Conservation (phyloP, 1,284 basidiomycete species). For the Melampsora americana region DNA sequence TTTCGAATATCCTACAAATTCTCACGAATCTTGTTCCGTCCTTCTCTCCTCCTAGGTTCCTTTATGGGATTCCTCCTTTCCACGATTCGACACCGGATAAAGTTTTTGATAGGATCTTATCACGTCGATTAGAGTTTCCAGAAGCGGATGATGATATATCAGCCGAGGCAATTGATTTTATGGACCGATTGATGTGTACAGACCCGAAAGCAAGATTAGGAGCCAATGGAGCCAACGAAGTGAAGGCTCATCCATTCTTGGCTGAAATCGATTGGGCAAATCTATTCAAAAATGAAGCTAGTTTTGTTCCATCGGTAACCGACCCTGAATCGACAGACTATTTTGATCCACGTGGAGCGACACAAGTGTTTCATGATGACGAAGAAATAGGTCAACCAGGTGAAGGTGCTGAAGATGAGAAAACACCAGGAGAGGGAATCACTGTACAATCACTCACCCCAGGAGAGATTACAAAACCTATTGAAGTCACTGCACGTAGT, state of each 20-base stretch:
- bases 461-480: not conserved
- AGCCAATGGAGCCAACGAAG: conserved; percentile 81
- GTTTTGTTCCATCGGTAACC: conserved; percentile 89
- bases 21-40: not conserved
- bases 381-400: conserved; percentile 58
- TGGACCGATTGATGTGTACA: conserved; percentile 78
- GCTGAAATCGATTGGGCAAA: conserved; percentile 87
- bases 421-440: conserved; percentile 58
- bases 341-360: conserved; percentile 91
- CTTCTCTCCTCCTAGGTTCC: conserved; percentile 59
- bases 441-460: too few species aligned
- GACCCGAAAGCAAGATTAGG: conserved; percentile 80
- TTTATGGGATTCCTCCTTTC: conserved; percentile 96
- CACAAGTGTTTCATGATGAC: conserved; percentile 82
- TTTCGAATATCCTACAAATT: not conserved
- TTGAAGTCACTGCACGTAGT: conserved; percentile 48
- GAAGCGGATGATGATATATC: conserved; percentile 60
- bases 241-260: conserved; percentile 89
- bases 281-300: conserved; percentile 79
- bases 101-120: conserved; percentile 97
- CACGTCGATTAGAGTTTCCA: conserved; percentile 85
- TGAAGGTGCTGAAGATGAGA: conserved; percentile 58
- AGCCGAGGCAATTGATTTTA: conserved; percentile 82
- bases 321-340: conserved; percentile 99
- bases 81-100: conserved; percentile 94